These are phyloP conservation scores for Xylaria nigripes DNA, from an alignment of 495 filamentous ascomycete species.

Conservation along the genomic window DNA sequence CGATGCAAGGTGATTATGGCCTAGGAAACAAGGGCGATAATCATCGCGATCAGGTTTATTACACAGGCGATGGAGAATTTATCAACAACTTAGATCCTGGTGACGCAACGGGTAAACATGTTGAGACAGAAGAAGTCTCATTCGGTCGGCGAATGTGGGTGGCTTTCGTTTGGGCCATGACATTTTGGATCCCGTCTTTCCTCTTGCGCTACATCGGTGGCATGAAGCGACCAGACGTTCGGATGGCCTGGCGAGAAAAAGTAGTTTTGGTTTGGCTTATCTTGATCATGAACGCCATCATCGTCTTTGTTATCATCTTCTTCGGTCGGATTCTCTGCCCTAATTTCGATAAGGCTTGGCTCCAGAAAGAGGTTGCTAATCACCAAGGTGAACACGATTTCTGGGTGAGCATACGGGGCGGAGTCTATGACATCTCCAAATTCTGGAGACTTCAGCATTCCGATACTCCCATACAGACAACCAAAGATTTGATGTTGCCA, in stretches of 20 bases:
- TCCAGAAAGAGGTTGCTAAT: constrained; percentile 56
- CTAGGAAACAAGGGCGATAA: constrained; percentile 80
- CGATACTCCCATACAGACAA: constrained; percentile 53
- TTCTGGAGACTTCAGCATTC: constrained; percentile 83
- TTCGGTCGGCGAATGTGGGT: constrained; percentile 67
- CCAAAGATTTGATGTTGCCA: constrained; percentile 57
- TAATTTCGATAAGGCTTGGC: constrained; percentile 87
- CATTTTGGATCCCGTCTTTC: constrained; percentile 93
- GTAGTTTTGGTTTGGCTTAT: constrained; percentile 75
- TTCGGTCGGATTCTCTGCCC: constrained; percentile 84
- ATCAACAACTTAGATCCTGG: constrained; percentile 60
- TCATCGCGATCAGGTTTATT: constrained; percentile 61
- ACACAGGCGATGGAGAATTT: constrained; percentile 52
- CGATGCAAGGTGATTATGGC: constrained; percentile 71
- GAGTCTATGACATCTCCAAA: constrained; percentile 84
- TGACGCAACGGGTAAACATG: constrained; percentile 62
- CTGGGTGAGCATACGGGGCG: constrained; percentile 80
- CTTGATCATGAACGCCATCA: constrained; percentile 66
- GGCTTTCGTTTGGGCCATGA: constrained; percentile 70
- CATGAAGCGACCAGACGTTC: constrained; percentile 95
- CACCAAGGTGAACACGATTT: constrained; percentile 70
- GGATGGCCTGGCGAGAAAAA: constrained; percentile 97
- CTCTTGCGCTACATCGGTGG: constrained; percentile 70
- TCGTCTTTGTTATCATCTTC: constrained; percentile 88
- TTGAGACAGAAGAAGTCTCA: constrained; percentile 61